These are phyloP conservation scores for Yarrowia deformans DNA, from an alignment of 805 yeast genomes.

Conservation along the genomic window DNA sequence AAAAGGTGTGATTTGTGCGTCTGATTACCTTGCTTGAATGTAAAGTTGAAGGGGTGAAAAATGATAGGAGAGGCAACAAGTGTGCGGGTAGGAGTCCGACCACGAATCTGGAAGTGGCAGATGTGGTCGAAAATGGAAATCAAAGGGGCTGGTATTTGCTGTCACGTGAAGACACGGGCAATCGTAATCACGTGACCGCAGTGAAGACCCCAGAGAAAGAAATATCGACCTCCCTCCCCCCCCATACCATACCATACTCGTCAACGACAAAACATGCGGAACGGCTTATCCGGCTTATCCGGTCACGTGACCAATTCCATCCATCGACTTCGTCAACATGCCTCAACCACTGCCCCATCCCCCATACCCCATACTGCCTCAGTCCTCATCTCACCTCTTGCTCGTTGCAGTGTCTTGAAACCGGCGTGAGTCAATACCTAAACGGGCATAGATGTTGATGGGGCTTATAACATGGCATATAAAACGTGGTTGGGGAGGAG, in stretches of 20 bases:
- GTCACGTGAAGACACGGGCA: no score
- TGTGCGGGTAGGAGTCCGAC: no score
- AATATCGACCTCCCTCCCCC: no score
- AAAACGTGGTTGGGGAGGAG: neutral
- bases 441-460: conserved; percentile 29
- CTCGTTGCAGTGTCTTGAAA: conserved; percentile 10
- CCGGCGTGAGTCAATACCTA: conserved; percentile 33
- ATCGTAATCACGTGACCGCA: no score
- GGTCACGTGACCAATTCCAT: neutral
- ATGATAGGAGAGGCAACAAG: neutral
- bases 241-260: no score
- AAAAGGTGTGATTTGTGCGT: conserved; percentile 38
- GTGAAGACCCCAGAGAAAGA: no score
- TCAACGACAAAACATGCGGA: no score
- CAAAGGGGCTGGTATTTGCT: no score
- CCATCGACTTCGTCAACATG: neutral
- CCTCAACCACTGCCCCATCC: neutral
- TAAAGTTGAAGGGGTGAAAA: conserved; percentile 29
- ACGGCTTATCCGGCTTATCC: no score
- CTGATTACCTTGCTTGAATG: conserved; percentile 37
- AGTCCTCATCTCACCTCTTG: neutral
- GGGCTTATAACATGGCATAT: conserved; percentile 15
- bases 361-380: neutral
- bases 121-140: no score
- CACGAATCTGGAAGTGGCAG: no score